Evolutionary conservation across 1,139 yeast genomes (phyloP), one percentile per base, ranked within the genome.

Genomic region (Protomyces macrosporus): DNA sequence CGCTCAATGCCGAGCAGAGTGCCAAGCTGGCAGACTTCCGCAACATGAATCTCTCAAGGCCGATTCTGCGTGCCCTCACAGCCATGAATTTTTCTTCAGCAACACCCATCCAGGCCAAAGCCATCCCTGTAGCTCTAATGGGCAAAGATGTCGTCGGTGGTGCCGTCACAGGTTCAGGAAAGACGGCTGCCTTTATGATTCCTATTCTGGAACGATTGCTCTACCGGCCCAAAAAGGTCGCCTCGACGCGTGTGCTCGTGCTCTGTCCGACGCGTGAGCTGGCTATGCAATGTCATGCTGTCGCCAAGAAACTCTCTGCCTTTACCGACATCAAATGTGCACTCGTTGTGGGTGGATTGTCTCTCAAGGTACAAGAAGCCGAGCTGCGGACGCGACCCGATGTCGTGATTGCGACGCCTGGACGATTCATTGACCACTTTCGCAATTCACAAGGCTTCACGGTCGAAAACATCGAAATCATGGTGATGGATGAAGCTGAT

Each of bases 121-220:
- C 96, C 12, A 90, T 93, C 68, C 98, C 99, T 7, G 85, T 91
- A 64, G 97, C 97, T 0, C 80, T 93, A 53, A 76, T 88, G 69
- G 98, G 98, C 70, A 91, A 89, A 72, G 97, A 90, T 75, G 84
- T 93, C 63, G 97, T 93, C 70, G 99, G 98, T n/a, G 98, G 98
- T 78, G 98, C 98, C 45, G 96, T 89, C 35, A 93, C 99, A 3
- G 99, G 99, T 78, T 90, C 98, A 42, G 99, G 99, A 83, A 93
- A 93, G 75, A 95, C 99, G 23, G 98, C 98, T 4, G 98, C 98
- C 1, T 93, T 90, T 73, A 85, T 93, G 86, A 88, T 93, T 65
- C 99, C 98, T 16, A 89, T 93, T 50, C 84, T 95, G 67, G 98
- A 95, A 77, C 85, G 98, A 78, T 79, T 93, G 55, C 77, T 93